These are phyloP conservation scores for Firmiana major DNA, from an alignment of 345 rosid species.

Conservation along the genomic window DNA sequence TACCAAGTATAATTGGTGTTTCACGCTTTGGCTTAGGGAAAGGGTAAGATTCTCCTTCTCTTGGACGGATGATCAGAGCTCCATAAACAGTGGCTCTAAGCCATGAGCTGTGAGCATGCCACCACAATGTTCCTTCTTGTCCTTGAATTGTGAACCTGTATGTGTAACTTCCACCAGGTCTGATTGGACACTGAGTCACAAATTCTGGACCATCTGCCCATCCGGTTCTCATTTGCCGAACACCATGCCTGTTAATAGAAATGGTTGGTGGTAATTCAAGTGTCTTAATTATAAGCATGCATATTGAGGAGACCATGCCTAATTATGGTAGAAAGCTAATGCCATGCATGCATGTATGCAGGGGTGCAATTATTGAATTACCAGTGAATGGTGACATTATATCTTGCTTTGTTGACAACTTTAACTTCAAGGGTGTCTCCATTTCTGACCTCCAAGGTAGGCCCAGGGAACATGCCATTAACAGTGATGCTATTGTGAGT, in stretches of 20 bases:
- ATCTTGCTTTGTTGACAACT: constrained; percentile 60
- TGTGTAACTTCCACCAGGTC: constrained; percentile 79
- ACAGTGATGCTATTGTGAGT: constrained; percentile 76
- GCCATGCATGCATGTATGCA: neutral
- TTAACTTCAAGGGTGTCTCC: constrained; percentile 73
- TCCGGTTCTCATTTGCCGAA: constrained; percentile 75
- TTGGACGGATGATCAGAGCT: constrained; percentile 70
- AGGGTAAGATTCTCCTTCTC: constrained; percentile 63
- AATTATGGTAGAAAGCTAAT: neutral
- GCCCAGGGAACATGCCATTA: constrained; percentile 93
- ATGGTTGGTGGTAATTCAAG: neutral
- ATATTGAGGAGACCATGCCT: neutral
- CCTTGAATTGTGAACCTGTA: constrained; percentile 84
- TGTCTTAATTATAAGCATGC: neutral
- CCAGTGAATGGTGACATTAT: constrained; percentile 91
- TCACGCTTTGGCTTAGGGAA: constrained; percentile 67
- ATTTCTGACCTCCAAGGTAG: constrained; percentile 64
- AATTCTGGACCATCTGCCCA: constrained; percentile 98
- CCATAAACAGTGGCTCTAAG: constrained; percentile 94
- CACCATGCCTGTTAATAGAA: constrained; percentile 62
- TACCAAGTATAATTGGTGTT: constrained; percentile 75
- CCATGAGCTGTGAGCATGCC: constrained; percentile 99
- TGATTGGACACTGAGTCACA: constrained; percentile 90
- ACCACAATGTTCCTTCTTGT: constrained; percentile 95
- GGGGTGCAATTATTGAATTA: constrained; percentile 19